A percentile compares a stretch with the other conserved stretches of the same genome.
Evolutionary conservation across 2,329 filamentous ascomycete genomes (phyloP).

Genomic region (Verticillium isaacii): DNA sequence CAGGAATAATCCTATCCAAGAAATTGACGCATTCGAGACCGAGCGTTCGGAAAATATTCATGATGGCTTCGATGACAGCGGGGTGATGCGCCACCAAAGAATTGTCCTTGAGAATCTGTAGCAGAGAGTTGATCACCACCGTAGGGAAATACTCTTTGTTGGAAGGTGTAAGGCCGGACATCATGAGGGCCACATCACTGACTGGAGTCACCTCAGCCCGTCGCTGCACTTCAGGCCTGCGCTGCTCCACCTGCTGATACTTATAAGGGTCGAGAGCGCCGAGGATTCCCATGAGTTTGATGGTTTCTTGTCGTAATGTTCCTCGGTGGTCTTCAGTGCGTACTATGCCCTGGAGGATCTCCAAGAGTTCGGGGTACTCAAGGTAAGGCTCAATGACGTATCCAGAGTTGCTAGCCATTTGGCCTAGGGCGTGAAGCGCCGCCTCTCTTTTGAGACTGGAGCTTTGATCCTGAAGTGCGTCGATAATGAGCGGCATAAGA

Average conservation of each 20-base stretch:
- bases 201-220: slow-evolving; percentile 60
- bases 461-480: slow-evolving; percentile 89
- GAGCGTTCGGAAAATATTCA: slow-evolving; percentile 96
- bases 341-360: slow-evolving; percentile 89
- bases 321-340: slow-evolving; percentile 83
- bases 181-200: slow-evolving; percentile 95
- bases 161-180: slow-evolving; percentile 92
- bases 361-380: slow-evolving; percentile 89
- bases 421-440: slow-evolving; percentile 82
- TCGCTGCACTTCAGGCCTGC: slow-evolving; percentile 74
- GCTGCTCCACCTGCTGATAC: slow-evolving; percentile 90
- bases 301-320: slow-evolving; percentile 83
- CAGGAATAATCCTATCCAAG: slow-evolving; percentile 88
- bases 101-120: slow-evolving; percentile 86
- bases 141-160: slow-evolving; percentile 99
- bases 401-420: slow-evolving; percentile 90
- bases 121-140: slow-evolving; percentile 91
- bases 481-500: slow-evolving; percentile 92
- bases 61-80: slow-evolving; percentile 92
- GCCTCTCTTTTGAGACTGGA: slow-evolving; percentile 88
- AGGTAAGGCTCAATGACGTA: slow-evolving; percentile 97
- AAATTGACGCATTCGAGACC: slow-evolving; percentile 96
- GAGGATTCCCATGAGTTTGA: slow-evolving; percentile 92
- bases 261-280: slow-evolving; percentile 95
- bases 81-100: slow-evolving; percentile 90